Percentiles rank a stretch among this genome's conserved stretches.
phyloP scores from a whole-genome alignment of 1,284 basidiomycete species.

The Sphaerobolus stellatus region DNA sequence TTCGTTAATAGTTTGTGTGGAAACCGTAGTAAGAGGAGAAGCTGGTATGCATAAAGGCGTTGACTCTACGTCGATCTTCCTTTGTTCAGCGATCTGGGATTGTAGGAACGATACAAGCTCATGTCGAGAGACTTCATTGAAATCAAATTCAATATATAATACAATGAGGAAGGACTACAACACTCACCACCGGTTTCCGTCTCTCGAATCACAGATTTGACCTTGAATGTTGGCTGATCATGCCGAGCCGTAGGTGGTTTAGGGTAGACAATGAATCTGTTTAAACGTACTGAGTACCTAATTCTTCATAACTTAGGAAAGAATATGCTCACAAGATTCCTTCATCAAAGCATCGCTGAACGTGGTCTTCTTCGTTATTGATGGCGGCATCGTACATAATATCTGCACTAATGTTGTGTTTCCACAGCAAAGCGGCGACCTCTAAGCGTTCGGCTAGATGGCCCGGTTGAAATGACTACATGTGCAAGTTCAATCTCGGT shows the following conservation, averaged over 20 bases:
- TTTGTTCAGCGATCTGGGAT: constrained; percentile 74
- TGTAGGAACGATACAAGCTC: constrained; percentile 73
- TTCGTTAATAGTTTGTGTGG: constrained; percentile 42
- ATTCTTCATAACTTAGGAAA: background rate
- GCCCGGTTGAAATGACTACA: constrained; percentile 72
- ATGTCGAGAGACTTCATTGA: constrained; percentile 46
- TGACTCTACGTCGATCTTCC: constrained; percentile 63
- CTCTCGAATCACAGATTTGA: constrained; percentile 75
- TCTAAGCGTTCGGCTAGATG: constrained; percentile 76
- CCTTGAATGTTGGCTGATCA: constrained; percentile 70
- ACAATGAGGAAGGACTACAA: background rate
- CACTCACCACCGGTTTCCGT: constrained; percentile 68
- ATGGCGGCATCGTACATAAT: constrained; percentile 80
- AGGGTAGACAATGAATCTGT: constrained; percentile 71
- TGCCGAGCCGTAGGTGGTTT: constrained; percentile 55
- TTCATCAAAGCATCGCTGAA: constrained; percentile 67
- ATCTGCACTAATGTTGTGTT: constrained; percentile 80
- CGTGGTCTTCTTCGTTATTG: constrained; percentile 61
- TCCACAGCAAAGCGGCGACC: constrained; percentile 76
- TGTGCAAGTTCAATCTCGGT: background rate
- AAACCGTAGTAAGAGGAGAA: constrained; percentile 49
- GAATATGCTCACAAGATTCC: constrained; percentile 65
- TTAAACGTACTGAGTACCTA: background rate
- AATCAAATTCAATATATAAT: constrained; percentile 37
- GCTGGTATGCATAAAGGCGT: constrained; percentile 36